A percentile compares a stretch with the other conserved stretches of the same genome.
Evolutionary conservation across 192 early-diverging fungal species (phyloP).

Genomic region (Podila minutissima): DNA sequence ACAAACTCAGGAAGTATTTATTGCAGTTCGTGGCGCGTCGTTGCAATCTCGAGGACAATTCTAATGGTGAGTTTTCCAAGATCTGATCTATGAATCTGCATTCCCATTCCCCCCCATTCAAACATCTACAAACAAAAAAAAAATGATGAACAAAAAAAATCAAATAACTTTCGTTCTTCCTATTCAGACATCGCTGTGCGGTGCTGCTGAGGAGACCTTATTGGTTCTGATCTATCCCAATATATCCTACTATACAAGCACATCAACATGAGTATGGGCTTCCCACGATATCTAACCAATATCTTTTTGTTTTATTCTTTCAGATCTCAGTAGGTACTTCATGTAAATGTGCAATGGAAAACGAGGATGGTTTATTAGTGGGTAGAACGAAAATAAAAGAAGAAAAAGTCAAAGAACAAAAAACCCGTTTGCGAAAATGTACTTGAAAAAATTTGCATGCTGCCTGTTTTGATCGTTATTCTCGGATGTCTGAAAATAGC

Average conservation of each 20-base stretch:
- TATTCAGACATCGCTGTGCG: constrained; percentile 49
- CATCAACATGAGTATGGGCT: not conserved
- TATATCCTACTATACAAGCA: not conserved
- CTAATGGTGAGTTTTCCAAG: not conserved
- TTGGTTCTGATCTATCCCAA: not conserved
- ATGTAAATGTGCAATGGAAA: not conserved
- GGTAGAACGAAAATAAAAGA: constrained; percentile 1
- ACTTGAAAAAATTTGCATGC: not conserved
- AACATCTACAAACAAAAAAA: not conserved
- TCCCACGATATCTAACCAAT: not conserved
- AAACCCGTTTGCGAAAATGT: too few species aligned
- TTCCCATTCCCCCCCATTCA: not conserved
- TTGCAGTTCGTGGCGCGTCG: too few species aligned
- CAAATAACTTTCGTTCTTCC: constrained; percentile 53
- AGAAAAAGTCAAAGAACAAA: not conserved
- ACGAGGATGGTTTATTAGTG: not conserved
- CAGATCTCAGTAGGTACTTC: not conserved
- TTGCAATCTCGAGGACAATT: too few species aligned
- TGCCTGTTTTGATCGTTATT: not conserved
- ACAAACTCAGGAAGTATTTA: too few species aligned
- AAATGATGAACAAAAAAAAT: constrained; percentile 46
- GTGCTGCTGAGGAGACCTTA: constrained; percentile 40
- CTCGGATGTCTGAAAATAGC: constrained; percentile 2
- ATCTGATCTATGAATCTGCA: not conserved
- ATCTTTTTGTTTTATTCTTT: not conserved